A percentile compares a stretch with the other conserved stretches of the same genome.
These are phyloP conservation scores for Xylaria telfairii DNA, from an alignment of 495 filamentous ascomycete genomes.

Conservation along the genomic window DNA sequence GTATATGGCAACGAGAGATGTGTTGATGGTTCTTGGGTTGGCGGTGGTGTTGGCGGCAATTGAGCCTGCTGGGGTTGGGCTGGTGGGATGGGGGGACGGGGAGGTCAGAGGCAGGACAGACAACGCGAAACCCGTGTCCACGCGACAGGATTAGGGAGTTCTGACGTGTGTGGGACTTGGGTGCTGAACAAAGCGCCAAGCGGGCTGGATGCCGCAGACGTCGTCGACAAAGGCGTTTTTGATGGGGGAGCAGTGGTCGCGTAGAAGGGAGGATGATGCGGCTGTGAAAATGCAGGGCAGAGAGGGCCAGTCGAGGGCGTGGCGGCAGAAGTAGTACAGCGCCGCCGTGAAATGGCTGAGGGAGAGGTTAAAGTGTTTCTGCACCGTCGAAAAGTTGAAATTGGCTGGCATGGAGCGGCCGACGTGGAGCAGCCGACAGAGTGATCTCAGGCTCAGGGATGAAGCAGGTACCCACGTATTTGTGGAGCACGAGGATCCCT, in stretches of 20 bases:
- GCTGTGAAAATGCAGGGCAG: slow-evolving; percentile 25
- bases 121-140: slow-evolving; percentile 46
- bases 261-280: slow-evolving; percentile 7
- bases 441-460: slow-evolving; percentile 27
- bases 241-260: slow-evolving; percentile 25
- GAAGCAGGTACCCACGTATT: slow-evolving; percentile 10
- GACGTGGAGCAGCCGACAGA: slow-evolving; percentile 30
- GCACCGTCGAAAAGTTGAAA: slow-evolving; percentile 37
- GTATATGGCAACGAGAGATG: slow-evolving; percentile 32
- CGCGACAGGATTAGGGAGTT: slow-evolving; percentile 45
- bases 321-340: slow-evolving; percentile 22
- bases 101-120: slow-evolving; percentile 27
- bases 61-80: slow-evolving; percentile 8
- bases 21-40: background rate
- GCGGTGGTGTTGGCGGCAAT: background rate
- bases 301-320: slow-evolving; percentile 27
- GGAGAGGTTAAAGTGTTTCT: slow-evolving; percentile 38
- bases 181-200: slow-evolving; percentile 29
- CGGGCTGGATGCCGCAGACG: slow-evolving; percentile 16
- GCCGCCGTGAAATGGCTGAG: slow-evolving; percentile 32
- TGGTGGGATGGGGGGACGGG: slow-evolving; percentile 19
- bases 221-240: slow-evolving; percentile 20
- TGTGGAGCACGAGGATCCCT: background rate
- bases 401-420: slow-evolving; percentile 29
- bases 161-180: slow-evolving; percentile 44